phyloP scores from a whole-genome alignment of 1,139 yeast genomes.

The Kurtzmaniella natalensis region DNA sequence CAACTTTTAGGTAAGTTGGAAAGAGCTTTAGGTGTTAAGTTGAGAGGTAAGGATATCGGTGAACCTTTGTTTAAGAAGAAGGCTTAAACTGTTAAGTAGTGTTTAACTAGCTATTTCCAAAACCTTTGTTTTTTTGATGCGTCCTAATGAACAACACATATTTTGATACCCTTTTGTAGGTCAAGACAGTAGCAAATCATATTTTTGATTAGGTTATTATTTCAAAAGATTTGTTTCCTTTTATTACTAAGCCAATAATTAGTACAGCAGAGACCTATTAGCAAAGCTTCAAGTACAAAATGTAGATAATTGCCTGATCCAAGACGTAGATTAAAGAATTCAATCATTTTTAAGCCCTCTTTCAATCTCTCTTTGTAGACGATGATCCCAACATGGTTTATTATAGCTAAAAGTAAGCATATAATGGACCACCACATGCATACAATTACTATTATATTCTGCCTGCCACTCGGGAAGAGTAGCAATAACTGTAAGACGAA shows the following conservation, averaged over 20 bases:
- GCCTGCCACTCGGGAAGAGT: too few relatives aligned
- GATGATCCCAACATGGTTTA: neutral
- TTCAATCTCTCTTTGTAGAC: neutral
- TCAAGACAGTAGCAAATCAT: neutral
- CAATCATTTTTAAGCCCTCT: neutral
- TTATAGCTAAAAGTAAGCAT: neutral
- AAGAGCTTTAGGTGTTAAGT: slow-evolving; percentile 88
- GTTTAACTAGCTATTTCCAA: too few relatives aligned
- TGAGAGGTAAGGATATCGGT: slow-evolving; percentile 95
- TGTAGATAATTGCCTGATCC: neutral
- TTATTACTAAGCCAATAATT: too few relatives aligned
- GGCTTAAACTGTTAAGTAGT: too few relatives aligned
- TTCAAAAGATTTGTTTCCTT: too few relatives aligned
- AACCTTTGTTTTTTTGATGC: too few relatives aligned
- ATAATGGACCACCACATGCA: neutral
- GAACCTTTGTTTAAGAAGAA: slow-evolving; percentile 80
- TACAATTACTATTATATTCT: too few relatives aligned
- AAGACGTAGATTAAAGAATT: neutral
- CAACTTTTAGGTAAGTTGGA: slow-evolving; percentile 89
- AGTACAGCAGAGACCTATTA: too few relatives aligned
- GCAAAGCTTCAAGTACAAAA: too few relatives aligned
- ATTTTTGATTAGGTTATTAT: too few relatives aligned
- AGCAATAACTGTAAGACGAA: too few relatives aligned
- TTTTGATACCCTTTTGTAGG: slow-evolving; percentile 1
- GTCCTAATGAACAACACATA: slow-evolving; percentile 5